Evolutionary conservation across 345 rosid species (phyloP).

Genomic region (Populus simonii): DNA sequence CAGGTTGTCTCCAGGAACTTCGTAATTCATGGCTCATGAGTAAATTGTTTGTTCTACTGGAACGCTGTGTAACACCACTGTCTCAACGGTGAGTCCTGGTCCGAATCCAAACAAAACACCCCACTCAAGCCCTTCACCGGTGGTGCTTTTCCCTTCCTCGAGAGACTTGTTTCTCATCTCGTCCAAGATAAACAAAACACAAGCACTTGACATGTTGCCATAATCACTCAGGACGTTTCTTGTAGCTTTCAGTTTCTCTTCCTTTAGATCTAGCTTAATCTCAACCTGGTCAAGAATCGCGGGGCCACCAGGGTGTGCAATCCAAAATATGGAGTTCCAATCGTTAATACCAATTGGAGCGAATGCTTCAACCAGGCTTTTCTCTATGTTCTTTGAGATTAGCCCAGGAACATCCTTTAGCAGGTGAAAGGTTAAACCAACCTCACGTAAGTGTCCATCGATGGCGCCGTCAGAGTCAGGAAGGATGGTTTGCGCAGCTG

Average conservation of each 20-base stretch:
- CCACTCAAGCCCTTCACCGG: slow-evolving; percentile 26
- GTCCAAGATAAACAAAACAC: slow-evolving; percentile 18
- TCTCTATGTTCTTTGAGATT: slow-evolving; percentile 22
- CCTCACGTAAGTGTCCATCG: slow-evolving; percentile 25
- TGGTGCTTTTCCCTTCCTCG: slow-evolving; percentile 16
- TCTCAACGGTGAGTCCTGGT: slow-evolving; percentile 20
- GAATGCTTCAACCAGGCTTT: slow-evolving; percentile 20
- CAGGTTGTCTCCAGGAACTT: too few species aligned
- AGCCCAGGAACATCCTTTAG: slow-evolving; percentile 18
- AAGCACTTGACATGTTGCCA: slow-evolving; percentile 26
- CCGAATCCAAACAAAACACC: slow-evolving; percentile 24
- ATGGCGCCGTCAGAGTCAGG: slow-evolving; percentile 21
- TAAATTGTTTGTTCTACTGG: neutral
- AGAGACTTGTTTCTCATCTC: slow-evolving; percentile 19
- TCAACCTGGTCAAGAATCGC: slow-evolving; percentile 26
- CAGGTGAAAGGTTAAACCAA: slow-evolving; percentile 17
- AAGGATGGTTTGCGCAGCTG: slow-evolving; percentile 21
- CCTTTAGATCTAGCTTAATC: slow-evolving; percentile 7
- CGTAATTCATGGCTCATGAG: neutral
- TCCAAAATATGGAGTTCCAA: slow-evolving; percentile 27
- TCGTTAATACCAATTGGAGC: slow-evolving; percentile 20
- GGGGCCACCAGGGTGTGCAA: slow-evolving; percentile 22
- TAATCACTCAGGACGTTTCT: slow-evolving; percentile 12
- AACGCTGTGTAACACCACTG: slow-evolving; percentile 18
- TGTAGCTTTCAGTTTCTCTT: slow-evolving; percentile 15